phyloP scores from a whole-genome alignment of 805 yeast species.

The Yarrowia sp. region DNA sequence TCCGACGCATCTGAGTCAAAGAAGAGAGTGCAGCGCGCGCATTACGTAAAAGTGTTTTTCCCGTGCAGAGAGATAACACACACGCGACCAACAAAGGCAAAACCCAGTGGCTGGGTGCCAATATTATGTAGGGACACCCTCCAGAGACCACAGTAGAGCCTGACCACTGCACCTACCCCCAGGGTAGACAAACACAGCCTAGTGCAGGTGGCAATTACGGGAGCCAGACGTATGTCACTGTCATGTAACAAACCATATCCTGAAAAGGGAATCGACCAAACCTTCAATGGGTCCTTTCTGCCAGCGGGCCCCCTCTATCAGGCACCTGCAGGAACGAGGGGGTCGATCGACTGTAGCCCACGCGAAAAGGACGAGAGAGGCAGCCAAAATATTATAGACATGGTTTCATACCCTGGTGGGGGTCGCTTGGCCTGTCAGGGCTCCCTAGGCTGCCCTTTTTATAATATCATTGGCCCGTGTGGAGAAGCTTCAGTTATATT shows the following conservation, averaged over 20 bases:
- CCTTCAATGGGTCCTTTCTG: not conserved
- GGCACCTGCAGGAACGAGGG: conserved; percentile 21
- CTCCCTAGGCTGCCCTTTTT: too few species aligned
- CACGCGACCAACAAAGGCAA: not conserved
- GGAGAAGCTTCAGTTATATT: not conserved
- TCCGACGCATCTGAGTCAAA: conserved; percentile 11
- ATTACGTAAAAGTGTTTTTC: not conserved
- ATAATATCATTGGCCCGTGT: too few species aligned
- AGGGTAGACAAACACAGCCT: not conserved
- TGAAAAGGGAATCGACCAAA: not conserved
- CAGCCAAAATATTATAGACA: not conserved
- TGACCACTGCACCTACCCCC: too few species aligned
- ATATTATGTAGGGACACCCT: not conserved
- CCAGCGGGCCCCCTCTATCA: conserved; percentile 4
- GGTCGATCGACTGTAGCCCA: not conserved
- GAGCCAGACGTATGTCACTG: not conserved
- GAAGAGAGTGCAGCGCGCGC: conserved; percentile 7
- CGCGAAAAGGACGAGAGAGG: not conserved
- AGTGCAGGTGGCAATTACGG: not conserved
- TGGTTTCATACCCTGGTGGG: not conserved
- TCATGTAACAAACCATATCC: conserved; percentile 4
- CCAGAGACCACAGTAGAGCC: too few species aligned
- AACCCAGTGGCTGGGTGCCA: not conserved
- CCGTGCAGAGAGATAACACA: not conserved
- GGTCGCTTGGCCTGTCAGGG: too few species aligned